These are phyloP conservation scores for Cruciata laevipes DNA, from an alignment of 257 asterid genomes.

Conservation along the genomic window DNA sequence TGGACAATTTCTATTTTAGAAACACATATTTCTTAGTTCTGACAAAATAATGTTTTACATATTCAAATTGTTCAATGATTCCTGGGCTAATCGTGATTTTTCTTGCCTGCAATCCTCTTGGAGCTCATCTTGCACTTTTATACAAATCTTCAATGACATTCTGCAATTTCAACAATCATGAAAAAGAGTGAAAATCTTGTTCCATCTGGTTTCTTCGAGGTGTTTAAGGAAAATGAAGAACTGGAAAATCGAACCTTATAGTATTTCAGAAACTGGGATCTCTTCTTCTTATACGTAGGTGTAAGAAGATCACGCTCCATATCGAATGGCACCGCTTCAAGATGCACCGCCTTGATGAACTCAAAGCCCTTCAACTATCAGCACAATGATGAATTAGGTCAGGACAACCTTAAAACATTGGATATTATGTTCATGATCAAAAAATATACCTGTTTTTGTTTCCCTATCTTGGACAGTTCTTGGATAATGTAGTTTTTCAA, in stretches of 20 bases:
- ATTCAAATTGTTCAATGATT: background rate
- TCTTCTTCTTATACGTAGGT: constrained; percentile 81
- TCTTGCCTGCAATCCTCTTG: constrained; percentile 1
- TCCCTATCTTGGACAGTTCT: constrained; percentile 48
- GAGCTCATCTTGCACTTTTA: constrained; percentile 38
- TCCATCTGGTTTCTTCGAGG: background rate
- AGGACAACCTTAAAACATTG: background rate
- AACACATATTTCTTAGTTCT: background rate
- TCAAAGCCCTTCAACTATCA: constrained; percentile 77
- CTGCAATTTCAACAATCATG: constrained; percentile 36
- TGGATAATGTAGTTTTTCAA: constrained; percentile 41
- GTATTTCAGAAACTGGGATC: constrained; percentile 48
- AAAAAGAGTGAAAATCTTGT: background rate
- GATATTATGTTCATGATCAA: too few species aligned
- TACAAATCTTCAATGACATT: constrained; percentile 47
- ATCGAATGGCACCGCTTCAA: constrained; percentile 64
- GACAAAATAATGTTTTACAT: background rate
- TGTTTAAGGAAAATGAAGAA: background rate
- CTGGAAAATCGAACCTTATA: constrained; percentile 45
- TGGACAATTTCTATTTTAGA: background rate
- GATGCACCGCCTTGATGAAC: constrained; percentile 51
- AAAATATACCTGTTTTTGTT: constrained; percentile 56
- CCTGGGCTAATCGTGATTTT: background rate
- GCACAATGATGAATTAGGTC: background rate
- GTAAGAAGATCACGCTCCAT: constrained; percentile 80